A percentile compares a stretch with the other conserved stretches of the same genome.
phyloP scores from a whole-genome alignment of 257 asterid species.

The Penstemon eatonii region DNA sequence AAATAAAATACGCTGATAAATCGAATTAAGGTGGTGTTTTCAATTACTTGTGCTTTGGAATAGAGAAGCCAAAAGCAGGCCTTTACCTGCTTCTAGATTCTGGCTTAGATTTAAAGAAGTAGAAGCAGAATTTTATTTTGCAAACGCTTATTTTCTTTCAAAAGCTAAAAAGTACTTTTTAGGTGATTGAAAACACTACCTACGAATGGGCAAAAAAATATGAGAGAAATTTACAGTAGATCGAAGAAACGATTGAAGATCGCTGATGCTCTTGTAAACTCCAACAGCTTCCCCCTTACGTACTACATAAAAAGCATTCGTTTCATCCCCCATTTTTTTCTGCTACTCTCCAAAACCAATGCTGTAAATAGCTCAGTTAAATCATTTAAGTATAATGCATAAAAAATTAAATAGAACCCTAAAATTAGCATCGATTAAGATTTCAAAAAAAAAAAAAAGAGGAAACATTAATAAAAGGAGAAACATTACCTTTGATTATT shows the following conservation, averaged over 20 bases:
- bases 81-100: too few relatives aligned
- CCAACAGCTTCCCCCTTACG: slow-evolving; percentile 72
- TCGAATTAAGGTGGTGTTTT: too few relatives aligned
- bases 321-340: slow-evolving; percentile 73
- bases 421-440: slow-evolving; percentile 20
- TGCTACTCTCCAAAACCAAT: slow-evolving; percentile 27
- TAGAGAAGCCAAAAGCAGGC: too few relatives aligned
- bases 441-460: neutral
- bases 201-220: neutral
- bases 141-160: too few relatives aligned
- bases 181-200: too few relatives aligned
- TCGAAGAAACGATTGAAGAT: slow-evolving; percentile 73
- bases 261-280: slow-evolving; percentile 82
- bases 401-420: slow-evolving; percentile 34
- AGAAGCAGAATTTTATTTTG: too few relatives aligned
- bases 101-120: too few relatives aligned
- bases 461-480: neutral
- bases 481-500: slow-evolving; percentile 28
- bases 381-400: slow-evolving; percentile 7
- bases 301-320: slow-evolving; percentile 83
- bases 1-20: too few relatives aligned
- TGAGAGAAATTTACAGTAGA: slow-evolving; percentile 56
- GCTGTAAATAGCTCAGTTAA: slow-evolving; percentile 29
- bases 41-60: too few relatives aligned
- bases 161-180: too few relatives aligned